A percentile compares a stretch with the other conserved stretches of the same genome.
These are phyloP conservation scores for Vachellia pachyceras DNA, from an alignment of 306 rosid species.

Conservation along the genomic window DNA sequence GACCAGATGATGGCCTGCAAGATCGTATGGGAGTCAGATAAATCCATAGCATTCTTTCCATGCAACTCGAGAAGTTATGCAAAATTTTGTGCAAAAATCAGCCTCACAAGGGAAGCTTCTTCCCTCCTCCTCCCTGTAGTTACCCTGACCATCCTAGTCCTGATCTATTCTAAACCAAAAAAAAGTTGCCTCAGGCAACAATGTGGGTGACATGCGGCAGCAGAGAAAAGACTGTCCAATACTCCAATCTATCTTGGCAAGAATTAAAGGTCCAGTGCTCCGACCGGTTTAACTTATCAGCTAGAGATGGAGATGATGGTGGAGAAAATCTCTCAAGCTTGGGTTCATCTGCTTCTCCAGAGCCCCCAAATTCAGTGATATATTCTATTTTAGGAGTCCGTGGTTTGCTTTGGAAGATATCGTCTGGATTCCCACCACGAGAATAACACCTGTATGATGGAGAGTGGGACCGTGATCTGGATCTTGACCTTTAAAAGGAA, in stretches of 20 bases:
- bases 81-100: conserved; percentile 50
- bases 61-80: conserved; percentile 49
- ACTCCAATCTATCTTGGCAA: conserved; percentile 97
- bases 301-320: conserved; percentile 83
- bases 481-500: conserved; percentile 64
- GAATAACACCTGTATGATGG: conserved; percentile 77
- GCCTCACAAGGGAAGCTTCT: conserved; percentile 69
- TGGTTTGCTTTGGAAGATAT: conserved; percentile 75
- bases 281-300: conserved; percentile 95
- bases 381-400: conserved; percentile 85
- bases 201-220: conserved; percentile 80
- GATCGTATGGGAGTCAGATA: conserved; percentile 59
- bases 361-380: conserved; percentile 93
- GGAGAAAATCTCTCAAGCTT: conserved; percentile 86
- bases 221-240: conserved; percentile 94
- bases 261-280: conserved; percentile 99
- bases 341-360: conserved; percentile 66
- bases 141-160: conserved; percentile 71
- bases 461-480: conserved; percentile 80
- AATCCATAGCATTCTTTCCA: conserved; percentile 47
- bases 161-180: conserved; percentile 83
- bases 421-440: conserved; percentile 74
- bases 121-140: conserved; percentile 71
- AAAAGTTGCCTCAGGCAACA: conserved; percentile 75
- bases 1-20: conserved; percentile 88